Percentiles rank a stretch among this genome's conserved stretches.
Conservation (phyloP, 2,329 filamentous ascomycete genomes). For the Byssothecium circinans region DNA sequence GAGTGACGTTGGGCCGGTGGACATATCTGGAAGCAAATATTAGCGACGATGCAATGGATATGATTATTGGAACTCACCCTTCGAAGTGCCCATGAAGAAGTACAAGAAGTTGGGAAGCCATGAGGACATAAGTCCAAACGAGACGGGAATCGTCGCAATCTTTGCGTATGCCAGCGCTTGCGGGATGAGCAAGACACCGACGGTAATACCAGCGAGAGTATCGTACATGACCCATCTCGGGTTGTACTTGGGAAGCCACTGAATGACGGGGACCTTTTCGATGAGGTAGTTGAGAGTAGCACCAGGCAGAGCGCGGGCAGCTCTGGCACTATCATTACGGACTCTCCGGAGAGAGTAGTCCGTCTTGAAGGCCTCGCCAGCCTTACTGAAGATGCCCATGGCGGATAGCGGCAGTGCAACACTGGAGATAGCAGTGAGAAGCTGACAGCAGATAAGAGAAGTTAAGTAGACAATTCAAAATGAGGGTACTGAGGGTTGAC, state of each 20-base stretch:
- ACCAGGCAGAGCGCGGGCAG: conserved; percentile 51
- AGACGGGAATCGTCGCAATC: conserved; percentile 83
- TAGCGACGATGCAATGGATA: not conserved
- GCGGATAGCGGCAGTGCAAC: not conserved
- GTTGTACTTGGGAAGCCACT: conserved; percentile 65
- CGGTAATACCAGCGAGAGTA: conserved; percentile 65
- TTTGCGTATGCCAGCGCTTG: conserved; percentile 97
- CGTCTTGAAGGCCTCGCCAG: conserved; percentile 21
- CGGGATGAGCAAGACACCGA: conserved; percentile 80
- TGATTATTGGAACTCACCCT: conserved; percentile 17
- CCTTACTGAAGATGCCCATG: conserved; percentile 28
- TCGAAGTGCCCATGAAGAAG: conserved; percentile 84
- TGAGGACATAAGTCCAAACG: conserved; percentile 85
- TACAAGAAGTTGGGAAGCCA: conserved; percentile 95
- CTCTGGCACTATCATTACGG: conserved; percentile 34
- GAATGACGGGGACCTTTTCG: conserved; percentile 63
- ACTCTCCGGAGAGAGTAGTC: conserved; percentile 34
- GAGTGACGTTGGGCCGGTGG: conserved; percentile 65
- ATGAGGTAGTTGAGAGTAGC: conserved; percentile 58
- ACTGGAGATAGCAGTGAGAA: not conserved
- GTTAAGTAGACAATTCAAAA: not conserved
- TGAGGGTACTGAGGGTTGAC: not conserved
- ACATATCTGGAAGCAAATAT: conserved; percentile 61
- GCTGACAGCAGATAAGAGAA: not conserved
- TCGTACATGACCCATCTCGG: conserved; percentile 64